Conservation (phyloP, 306 rosid genomes). For the Cicer yamashitae region DNA sequence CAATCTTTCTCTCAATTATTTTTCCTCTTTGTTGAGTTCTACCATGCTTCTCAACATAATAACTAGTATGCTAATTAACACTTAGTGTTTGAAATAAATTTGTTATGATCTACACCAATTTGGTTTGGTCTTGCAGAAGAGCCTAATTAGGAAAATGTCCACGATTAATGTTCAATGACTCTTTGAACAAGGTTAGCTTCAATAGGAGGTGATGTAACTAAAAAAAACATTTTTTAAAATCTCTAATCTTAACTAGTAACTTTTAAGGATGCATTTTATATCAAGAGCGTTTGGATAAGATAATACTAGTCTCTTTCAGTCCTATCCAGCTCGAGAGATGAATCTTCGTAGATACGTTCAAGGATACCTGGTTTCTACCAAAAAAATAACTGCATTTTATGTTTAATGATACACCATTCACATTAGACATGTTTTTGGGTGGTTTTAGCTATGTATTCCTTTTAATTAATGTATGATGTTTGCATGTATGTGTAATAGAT, state of each 20-base stretch:
- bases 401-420: neutral
- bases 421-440: neutral
- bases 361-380: neutral
- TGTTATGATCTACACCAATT: neutral
- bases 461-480: neutral
- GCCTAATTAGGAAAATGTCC: neutral
- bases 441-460: neutral
- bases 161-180: neutral
- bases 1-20: no score
- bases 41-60: no score
- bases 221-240: neutral
- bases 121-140: neutral
- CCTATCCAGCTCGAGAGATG: neutral
- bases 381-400: neutral
- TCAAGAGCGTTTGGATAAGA: neutral
- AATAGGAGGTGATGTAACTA: neutral
- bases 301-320: neutral
- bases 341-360: neutral
- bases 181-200: neutral
- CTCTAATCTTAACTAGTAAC: neutral
- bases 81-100: neutral
- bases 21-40: no score
- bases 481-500: neutral
- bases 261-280: neutral
- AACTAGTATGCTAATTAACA: neutral